phyloP scores from a whole-genome alignment of 345 rosid genomes.

The Melaleuca quinquenervia region DNA sequence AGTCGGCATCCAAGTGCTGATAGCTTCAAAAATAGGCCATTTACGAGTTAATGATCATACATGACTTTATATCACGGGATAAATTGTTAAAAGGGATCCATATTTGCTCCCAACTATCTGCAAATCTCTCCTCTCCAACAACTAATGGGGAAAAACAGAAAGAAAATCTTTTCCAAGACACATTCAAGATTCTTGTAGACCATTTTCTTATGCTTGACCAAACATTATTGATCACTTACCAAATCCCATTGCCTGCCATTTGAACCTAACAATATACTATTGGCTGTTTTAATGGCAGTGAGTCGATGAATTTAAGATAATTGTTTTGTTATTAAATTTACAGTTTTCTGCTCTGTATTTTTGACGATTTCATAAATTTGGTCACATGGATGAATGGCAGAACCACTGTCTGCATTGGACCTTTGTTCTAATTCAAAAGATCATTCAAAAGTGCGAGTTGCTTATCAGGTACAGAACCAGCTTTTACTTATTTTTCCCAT shows the following conservation, averaged over 20 bases:
- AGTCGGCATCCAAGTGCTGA: neutral
- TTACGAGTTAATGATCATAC: neutral
- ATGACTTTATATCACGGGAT: neutral
- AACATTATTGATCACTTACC: neutral
- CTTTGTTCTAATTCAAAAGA: slow-evolving; percentile 24
- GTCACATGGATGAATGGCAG: slow-evolving; percentile 28
- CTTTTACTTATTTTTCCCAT: neutral
- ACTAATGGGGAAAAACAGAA: neutral
- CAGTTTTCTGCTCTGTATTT: neutral
- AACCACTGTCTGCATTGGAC: slow-evolving; percentile 52
- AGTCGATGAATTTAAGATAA: neutral
- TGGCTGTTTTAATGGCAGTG: neutral
- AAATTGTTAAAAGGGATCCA: neutral
- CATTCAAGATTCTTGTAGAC: neutral
- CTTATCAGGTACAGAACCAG: slow-evolving; percentile 59
- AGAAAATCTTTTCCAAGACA: neutral
- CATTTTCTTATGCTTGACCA: neutral
- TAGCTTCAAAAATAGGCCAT: neutral
- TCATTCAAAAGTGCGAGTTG: slow-evolving; percentile 60
- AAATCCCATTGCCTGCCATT: neutral
- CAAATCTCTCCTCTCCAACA: neutral
- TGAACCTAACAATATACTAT: neutral
- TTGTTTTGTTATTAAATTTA: neutral
- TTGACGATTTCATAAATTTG: neutral
- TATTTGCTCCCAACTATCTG: neutral